Evolutionary conservation across 1,284 basidiomycete species (phyloP).

Genomic region (Microbotryum lychnidis-dioicae): DNA sequence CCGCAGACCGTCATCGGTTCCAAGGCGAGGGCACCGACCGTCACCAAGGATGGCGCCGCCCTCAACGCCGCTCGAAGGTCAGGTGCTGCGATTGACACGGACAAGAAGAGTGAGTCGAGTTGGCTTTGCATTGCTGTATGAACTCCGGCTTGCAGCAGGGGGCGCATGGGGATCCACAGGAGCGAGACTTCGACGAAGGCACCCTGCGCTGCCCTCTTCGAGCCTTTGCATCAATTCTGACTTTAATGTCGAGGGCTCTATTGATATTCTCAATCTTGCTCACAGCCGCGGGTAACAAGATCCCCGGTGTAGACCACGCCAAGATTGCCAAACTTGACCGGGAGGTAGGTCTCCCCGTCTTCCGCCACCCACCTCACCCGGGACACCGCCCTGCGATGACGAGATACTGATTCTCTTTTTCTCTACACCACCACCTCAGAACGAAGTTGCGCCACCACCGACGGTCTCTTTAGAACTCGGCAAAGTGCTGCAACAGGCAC

Average conservation of each 20-base stretch:
- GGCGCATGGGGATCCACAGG: not conserved
- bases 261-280: no score
- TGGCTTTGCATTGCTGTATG: not conserved
- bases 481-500: constrained; percentile 74
- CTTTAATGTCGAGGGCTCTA: not conserved
- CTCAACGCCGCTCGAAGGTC: constrained; percentile 41
- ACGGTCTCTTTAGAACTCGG: constrained; percentile 74
- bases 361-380: not conserved
- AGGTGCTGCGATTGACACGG: constrained; percentile 44
- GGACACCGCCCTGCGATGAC: not conserved
- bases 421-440: constrained; percentile 42
- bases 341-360: constrained; percentile 43
- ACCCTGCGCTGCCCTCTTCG: no score
- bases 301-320: constrained; percentile 70
- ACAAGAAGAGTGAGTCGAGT: constrained; percentile 40
- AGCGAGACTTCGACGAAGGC: no score
- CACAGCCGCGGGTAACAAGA: constrained; percentile 27
- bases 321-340: constrained; percentile 86
- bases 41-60: constrained; percentile 36
- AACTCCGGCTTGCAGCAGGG: not conserved
- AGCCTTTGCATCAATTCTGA: not conserved
- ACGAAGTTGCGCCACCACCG: constrained; percentile 89
- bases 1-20: constrained; percentile 61
- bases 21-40: constrained; percentile 58
- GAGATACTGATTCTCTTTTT: not conserved